Base-by-base conservation (phyloP, 495 filamentous ascomycete genomes). In the Usnea hakonensis region DNA sequence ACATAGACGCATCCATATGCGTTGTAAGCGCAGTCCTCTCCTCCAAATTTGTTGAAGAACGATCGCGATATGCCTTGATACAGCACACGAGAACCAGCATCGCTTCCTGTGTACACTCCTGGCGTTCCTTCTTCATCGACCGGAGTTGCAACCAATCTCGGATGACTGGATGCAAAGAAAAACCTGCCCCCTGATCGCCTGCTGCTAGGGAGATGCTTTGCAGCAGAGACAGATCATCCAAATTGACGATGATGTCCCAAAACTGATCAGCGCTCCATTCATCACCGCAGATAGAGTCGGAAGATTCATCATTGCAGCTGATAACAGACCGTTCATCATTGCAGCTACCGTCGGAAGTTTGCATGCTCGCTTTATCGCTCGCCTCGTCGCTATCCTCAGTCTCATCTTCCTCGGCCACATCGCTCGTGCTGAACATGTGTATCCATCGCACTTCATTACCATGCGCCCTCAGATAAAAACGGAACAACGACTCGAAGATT, bases 91-190 rank as follows among this genome's bases (percentile, higher is more conserved):
- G 16, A 17, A 58, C 57, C 6, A 21, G 0, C 40, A 58, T 58
- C 0, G 57, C 57, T 48, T 58, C 57, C 16, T 35, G 40, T 1
- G 40, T n/a, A 48, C 36, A 58, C 7, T 26, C 9, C 6, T 10
- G 26, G 8, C 57, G 26, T 3, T 11, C 28, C 19, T 23, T 36
- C 3, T 1, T 2, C 5, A 46, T 35, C 19, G 36, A 16, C 9
- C 57, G 57, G n/a, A 58, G 41, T 19, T 58, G 40, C 17, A 58
- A 23, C 57, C 57, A 58, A 2, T 58, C 57, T 21, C 30, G 40
- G 11, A 58, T 36, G n/a, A 58, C 26, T 40, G 57, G 57, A 35
- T 58, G 57, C 13, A 58, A 48, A 16, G 57, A 48, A 33, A 48
- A 46, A 4, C 21, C 21, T 11, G 40, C 40, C 2, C 44, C 41